phyloP scores from a whole-genome alignment of 345 rosid species.

The Erysimum cheiranthoides region DNA sequence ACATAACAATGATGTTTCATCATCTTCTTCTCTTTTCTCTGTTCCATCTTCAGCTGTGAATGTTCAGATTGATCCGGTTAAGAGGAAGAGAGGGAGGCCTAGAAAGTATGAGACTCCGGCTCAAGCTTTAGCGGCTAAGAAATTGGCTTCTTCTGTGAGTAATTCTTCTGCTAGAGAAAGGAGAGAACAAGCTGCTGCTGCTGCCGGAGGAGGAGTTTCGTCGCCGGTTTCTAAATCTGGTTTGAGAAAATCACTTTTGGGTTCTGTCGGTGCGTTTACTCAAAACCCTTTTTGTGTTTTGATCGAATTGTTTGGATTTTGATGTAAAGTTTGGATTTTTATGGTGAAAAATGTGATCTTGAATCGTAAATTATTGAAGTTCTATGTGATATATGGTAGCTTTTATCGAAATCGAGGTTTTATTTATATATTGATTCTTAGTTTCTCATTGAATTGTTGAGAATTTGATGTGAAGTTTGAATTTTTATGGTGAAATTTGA shows the following conservation, averaged over 20 bases:
- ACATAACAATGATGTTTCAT: constrained; percentile 48
- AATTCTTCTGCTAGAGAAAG: constrained; percentile 52
- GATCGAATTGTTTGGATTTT: not conserved
- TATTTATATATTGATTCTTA: no score
- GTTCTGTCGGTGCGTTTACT: constrained; percentile 51
- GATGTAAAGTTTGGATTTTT: constrained; percentile 24
- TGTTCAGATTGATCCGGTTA: constrained; percentile 62
- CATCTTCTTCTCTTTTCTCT: constrained; percentile 53
- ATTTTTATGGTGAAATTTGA: no score
- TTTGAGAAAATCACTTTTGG: constrained; percentile 48
- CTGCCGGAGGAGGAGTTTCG: not conserved
- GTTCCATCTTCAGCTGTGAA: constrained; percentile 69
- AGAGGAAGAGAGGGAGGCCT: constrained; percentile 91
- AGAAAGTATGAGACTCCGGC: constrained; percentile 97
- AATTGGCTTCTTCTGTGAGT: constrained; percentile 60
- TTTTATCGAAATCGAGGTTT: not conserved
- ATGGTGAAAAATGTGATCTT: constrained; percentile 2
- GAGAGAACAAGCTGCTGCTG: constrained; percentile 51
- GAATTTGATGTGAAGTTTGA: no score
- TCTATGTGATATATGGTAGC: not conserved
- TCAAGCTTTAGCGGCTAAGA: constrained; percentile 89
- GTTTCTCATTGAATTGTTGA: no score
- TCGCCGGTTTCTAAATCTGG: constrained; percentile 44
- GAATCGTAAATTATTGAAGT: not conserved
- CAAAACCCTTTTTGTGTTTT: constrained; percentile 34